Evolutionary conservation across 2,329 filamentous ascomycete species (phyloP).

Genomic region (Cladosporium sp.): DNA sequence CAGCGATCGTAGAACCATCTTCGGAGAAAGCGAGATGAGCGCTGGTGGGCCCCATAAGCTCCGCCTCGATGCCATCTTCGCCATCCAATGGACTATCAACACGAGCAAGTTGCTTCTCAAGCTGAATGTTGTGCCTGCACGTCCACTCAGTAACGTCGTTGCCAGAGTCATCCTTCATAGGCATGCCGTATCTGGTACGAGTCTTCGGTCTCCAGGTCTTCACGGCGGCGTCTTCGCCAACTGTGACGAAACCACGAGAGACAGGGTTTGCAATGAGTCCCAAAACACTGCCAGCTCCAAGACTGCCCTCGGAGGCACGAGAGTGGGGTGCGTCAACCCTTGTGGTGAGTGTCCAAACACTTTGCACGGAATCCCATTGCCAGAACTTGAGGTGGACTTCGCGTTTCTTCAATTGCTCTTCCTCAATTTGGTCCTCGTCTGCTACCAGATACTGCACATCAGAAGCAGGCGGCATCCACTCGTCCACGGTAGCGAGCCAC

Average conservation of each 20-base stretch:
- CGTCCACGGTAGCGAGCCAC: constrained; percentile 89
- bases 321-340: constrained; percentile 79
- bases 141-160: constrained; percentile 59
- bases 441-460: constrained; percentile 60
- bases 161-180: constrained; percentile 50
- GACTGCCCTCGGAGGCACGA: constrained; percentile 25
- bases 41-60: constrained; percentile 32
- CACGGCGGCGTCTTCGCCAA: constrained; percentile 75
- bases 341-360: constrained; percentile 68
- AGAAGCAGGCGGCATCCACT: constrained; percentile 72
- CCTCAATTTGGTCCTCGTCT: constrained; percentile 32
- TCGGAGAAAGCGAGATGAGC: constrained; percentile 74
- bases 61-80: constrained; percentile 35
- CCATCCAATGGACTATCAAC: constrained; percentile 31
- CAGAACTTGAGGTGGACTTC: constrained; percentile 92
- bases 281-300: constrained; percentile 56
- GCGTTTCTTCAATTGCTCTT: constrained; percentile 47
- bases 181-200: constrained; percentile 64
- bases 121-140: constrained; percentile 55
- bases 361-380: constrained; percentile 58
- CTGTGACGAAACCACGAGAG: constrained; percentile 71
- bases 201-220: constrained; percentile 77
- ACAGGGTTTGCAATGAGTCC: constrained; percentile 68
- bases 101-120: constrained; percentile 32
- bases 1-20: constrained; percentile 76